Evolutionary conservation across 78 protist genomes (phyloP).

Genomic region (Acrasis kona): DNA sequence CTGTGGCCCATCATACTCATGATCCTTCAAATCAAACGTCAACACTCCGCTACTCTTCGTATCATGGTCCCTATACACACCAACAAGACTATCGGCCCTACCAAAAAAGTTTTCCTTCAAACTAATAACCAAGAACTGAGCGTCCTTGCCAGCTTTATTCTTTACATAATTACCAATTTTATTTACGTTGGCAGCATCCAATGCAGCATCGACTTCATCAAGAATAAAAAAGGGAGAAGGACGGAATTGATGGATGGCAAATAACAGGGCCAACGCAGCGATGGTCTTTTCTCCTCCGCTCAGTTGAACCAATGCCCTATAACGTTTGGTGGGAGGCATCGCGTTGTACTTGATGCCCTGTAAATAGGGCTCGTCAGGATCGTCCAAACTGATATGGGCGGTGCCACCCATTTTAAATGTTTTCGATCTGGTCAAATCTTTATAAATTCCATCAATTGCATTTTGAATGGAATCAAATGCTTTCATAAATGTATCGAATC

Average conservation of each 20-base stretch:
- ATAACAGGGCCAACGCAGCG: slow-evolving; percentile 97
- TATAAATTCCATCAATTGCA: slow-evolving; percentile 54
- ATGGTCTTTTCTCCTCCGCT: slow-evolving; percentile 99
- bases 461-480: slow-evolving; percentile 43
- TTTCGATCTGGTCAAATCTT: slow-evolving; percentile 60
- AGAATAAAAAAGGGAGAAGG: slow-evolving; percentile 97
- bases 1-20: too few relatives aligned
- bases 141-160: background rate
- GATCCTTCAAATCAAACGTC: slow-evolving; percentile 13
- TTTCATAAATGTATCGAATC: slow-evolving; percentile 21
- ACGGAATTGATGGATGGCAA: slow-evolving; percentile 77
- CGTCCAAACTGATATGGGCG: slow-evolving; percentile 65
- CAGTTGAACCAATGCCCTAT: slow-evolving; percentile 83
- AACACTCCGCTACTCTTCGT: background rate
- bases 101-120: slow-evolving; percentile 4
- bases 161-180: slow-evolving; percentile 32
- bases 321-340: slow-evolving; percentile 95
- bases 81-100: slow-evolving; percentile 10
- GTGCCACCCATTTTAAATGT: slow-evolving; percentile 39
- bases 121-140: slow-evolving; percentile 18
- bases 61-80: slow-evolving; percentile 13
- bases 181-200: slow-evolving; percentile 85
- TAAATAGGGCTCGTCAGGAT: slow-evolving; percentile 70
- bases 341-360: slow-evolving; percentile 81
- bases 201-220: slow-evolving; percentile 99